Conservation (phyloP, 345 rosid species). For the Trapa incisa region DNA sequence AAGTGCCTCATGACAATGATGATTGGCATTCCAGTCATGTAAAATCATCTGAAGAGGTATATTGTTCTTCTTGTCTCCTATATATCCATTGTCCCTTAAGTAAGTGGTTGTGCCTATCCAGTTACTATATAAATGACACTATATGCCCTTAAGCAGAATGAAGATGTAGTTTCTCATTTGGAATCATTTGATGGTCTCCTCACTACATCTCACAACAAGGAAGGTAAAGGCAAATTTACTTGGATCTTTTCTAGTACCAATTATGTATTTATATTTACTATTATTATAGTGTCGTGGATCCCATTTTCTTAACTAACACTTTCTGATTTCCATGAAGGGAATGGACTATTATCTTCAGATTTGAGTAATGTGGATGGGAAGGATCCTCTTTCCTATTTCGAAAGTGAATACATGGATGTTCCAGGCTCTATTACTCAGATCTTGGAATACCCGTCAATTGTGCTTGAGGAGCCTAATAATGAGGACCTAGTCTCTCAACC, state of each 20-base stretch:
- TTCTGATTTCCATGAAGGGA: neutral
- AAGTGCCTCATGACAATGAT: neutral
- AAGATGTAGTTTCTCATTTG: constrained; percentile 12
- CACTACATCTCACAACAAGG: neutral
- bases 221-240: neutral
- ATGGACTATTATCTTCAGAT: neutral
- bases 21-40: constrained; percentile 4
- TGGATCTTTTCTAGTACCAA: neutral
- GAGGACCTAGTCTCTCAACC: too few relatives aligned
- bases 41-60: constrained; percentile 20
- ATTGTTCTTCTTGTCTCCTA: neutral
- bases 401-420: constrained; percentile 15
- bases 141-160: neutral
- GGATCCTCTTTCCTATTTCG: constrained; percentile 16
- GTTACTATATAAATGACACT: neutral
- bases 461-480: constrained; percentile 13
- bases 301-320: neutral
- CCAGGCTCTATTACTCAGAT: constrained; percentile 24
- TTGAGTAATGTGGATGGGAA: constrained; percentile 6
- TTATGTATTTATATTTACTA: neutral
- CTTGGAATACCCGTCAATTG: constrained; percentile 24
- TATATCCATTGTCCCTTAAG: neutral
- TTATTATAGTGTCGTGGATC: neutral
- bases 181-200: neutral
- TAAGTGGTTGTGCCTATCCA: constrained; percentile 4